Conservation (phyloP, 179 eudicot species). For the Amaranthus tricolor region DNA sequence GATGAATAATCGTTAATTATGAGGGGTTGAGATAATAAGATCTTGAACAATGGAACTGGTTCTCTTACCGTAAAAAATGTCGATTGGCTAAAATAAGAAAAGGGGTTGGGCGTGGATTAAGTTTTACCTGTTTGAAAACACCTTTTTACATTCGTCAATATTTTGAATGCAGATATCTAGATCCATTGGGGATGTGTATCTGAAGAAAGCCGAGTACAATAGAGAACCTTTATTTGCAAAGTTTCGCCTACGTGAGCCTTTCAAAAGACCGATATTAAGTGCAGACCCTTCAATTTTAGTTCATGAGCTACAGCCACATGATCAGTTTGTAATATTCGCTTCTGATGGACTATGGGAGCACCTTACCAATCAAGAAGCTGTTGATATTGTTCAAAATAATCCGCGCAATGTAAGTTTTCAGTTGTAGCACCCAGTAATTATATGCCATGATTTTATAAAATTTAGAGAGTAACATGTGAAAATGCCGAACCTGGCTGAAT, state of each 20-base stretch:
- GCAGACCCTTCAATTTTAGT: slow-evolving; percentile 72
- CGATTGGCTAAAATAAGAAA: not conserved
- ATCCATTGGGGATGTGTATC: slow-evolving; percentile 86
- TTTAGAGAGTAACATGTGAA: not conserved
- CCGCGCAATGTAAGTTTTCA: slow-evolving; percentile 62
- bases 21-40: too few relatives aligned
- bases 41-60: too few relatives aligned
- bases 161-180: slow-evolving; percentile 63
- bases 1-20: too few relatives aligned
- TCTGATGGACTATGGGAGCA: slow-evolving; percentile 99
- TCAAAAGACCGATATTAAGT: slow-evolving; percentile 79
- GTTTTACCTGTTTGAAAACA: not conserved
- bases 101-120: too few relatives aligned
- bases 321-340: slow-evolving; percentile 86
- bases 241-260: slow-evolving; percentile 81
- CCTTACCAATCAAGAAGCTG: slow-evolving; percentile 89
- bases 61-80: not conserved
- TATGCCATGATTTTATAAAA: too few relatives aligned
- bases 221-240: slow-evolving; percentile 80
- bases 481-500: not conserved
- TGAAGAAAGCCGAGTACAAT: slow-evolving; percentile 83
- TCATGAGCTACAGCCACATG: slow-evolving; percentile 68
- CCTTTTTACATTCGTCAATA: not conserved
- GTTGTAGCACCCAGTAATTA: not conserved
- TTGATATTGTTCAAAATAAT: slow-evolving; percentile 73